These are phyloP conservation scores for Coemansia sp. DNA, from an alignment of 192 early-diverging fungal genomes.

Conservation along the genomic window DNA sequence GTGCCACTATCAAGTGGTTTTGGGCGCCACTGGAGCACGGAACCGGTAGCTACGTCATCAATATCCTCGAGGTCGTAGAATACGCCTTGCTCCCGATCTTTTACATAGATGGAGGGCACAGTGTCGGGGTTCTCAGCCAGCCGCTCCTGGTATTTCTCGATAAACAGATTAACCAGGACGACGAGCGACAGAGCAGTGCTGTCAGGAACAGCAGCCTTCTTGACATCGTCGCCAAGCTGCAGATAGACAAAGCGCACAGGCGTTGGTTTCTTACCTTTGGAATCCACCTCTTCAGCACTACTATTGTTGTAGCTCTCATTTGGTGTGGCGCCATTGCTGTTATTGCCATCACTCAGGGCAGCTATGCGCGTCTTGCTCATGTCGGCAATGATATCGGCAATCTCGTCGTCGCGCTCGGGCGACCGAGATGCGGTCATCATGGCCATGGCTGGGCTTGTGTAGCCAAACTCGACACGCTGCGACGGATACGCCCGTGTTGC, in stretches of 20 bases:
- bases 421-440: slow-evolving; percentile 18
- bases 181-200: slow-evolving; percentile 55
- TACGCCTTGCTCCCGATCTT: slow-evolving; percentile 56
- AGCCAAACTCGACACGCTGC: slow-evolving; percentile 46
- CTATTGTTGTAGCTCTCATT: slow-evolving; percentile 2
- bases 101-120: slow-evolving; percentile 70
- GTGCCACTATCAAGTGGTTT: slow-evolving; percentile 4
- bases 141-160: slow-evolving; percentile 69
- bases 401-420: slow-evolving; percentile 45
- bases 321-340: background rate
- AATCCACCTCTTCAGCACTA: slow-evolving; percentile 6
- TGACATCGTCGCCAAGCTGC: slow-evolving; percentile 65
- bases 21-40: slow-evolving; percentile 46
- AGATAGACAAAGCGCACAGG: slow-evolving; percentile 52
- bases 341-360: slow-evolving; percentile 7
- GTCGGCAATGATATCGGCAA: slow-evolving; percentile 50
- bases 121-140: slow-evolving; percentile 60
- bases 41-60: slow-evolving; percentile 60
- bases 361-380: slow-evolving; percentile 44
- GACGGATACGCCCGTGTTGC: slow-evolving; percentile 11
- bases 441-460: slow-evolving; percentile 22
- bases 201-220: slow-evolving; percentile 58
- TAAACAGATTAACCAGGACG: slow-evolving; percentile 68
- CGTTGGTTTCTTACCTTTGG: background rate
- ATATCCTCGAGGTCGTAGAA: slow-evolving; percentile 71